Evolutionary conservation across 768 basidiomycete genomes (phyloP).

Genomic region (Basidioascus undulatus): DNA sequence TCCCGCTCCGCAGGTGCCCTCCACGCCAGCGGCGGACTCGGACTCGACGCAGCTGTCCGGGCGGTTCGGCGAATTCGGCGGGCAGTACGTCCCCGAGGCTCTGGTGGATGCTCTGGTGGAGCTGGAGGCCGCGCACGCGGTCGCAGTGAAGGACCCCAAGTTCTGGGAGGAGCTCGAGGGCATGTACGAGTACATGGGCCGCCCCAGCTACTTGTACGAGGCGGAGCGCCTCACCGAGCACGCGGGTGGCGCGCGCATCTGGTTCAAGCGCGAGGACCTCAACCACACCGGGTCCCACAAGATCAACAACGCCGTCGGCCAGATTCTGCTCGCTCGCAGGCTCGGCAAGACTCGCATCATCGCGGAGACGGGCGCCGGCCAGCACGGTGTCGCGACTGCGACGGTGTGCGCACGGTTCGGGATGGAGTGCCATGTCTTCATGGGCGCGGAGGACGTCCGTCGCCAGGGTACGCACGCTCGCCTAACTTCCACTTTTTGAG

Average conservation of each 20-base stretch:
- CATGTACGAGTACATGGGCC: conserved; percentile 79
- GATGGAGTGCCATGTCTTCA: conserved; percentile 83
- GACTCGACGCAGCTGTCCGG: conserved; percentile 35
- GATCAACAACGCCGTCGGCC: conserved; percentile 96
- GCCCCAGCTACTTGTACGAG: conserved; percentile 74
- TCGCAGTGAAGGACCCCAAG: conserved; percentile 60
- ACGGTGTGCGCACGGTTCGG: conserved; percentile 95
- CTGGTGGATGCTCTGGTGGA: conserved; percentile 80
- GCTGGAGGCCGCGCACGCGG: conserved; percentile 66
- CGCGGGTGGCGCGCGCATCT: conserved; percentile 81
- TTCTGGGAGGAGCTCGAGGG: conserved; percentile 82
- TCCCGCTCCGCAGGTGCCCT: neutral
- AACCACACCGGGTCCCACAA: conserved; percentile 99
- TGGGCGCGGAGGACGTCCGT: conserved; percentile 93
- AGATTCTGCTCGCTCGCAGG: conserved; percentile 83
- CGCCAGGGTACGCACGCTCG: no score
- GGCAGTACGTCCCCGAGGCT: conserved; percentile 90
- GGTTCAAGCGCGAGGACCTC: conserved; percentile 88
- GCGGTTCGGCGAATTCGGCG: conserved; percentile 85
- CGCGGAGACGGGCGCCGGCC: conserved; percentile 95
- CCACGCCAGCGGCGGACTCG: conserved; percentile 16
- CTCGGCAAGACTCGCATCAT: conserved; percentile 92
- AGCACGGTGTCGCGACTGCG: conserved; percentile 96
- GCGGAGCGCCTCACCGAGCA: conserved; percentile 75
- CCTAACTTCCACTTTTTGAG: conserved; percentile 6